These are phyloP conservation scores for Hericium rajendrae DNA, from an alignment of 768 basidiomycete genomes.

Conservation along the genomic window DNA sequence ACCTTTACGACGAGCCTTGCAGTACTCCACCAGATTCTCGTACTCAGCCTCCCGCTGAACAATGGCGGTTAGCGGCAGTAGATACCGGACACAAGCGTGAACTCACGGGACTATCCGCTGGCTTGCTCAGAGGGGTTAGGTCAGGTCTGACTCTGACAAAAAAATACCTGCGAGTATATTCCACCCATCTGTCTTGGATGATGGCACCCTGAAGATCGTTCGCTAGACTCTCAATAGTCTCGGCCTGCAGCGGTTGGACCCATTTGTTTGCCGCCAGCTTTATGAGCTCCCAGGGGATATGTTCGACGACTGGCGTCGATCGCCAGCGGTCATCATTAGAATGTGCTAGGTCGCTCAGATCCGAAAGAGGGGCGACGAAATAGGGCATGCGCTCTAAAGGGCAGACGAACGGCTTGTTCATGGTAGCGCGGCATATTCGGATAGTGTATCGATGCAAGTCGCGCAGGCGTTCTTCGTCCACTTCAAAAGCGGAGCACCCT, in stretches of 20 bases:
- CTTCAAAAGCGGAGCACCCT: constrained; percentile 38
- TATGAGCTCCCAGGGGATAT: constrained; percentile 59
- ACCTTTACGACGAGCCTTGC: constrained; percentile 48
- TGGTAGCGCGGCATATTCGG: constrained; percentile 48
- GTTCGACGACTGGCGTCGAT: constrained; percentile 29
- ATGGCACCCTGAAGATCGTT: constrained; percentile 47
- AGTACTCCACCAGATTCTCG: constrained; percentile 55
- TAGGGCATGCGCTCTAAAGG: constrained; percentile 45
- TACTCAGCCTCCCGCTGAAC: constrained; percentile 53
- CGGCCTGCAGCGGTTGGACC: constrained; percentile 37
- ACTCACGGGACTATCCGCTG: constrained; percentile 54
- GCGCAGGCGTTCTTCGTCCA: constrained; percentile 37
- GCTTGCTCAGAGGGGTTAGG: constrained; percentile 64
- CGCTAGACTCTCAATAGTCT: constrained; percentile 27
- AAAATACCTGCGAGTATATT: constrained; percentile 65
- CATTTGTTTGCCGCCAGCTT: constrained; percentile 41
- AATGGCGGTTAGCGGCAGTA: constrained; percentile 2
- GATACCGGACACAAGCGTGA: not conserved
- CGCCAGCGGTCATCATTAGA: constrained; percentile 15
- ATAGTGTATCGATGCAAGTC: constrained; percentile 53
- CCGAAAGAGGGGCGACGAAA: constrained; percentile 54
- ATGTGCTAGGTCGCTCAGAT: constrained; percentile 25
- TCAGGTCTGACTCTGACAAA: constrained; percentile 49
- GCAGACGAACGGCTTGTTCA: constrained; percentile 63
- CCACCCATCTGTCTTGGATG: constrained; percentile 68